Evolutionary conservation across 208 protist species (phyloP).

Genomic region (Leishmania aethiopica): DNA sequence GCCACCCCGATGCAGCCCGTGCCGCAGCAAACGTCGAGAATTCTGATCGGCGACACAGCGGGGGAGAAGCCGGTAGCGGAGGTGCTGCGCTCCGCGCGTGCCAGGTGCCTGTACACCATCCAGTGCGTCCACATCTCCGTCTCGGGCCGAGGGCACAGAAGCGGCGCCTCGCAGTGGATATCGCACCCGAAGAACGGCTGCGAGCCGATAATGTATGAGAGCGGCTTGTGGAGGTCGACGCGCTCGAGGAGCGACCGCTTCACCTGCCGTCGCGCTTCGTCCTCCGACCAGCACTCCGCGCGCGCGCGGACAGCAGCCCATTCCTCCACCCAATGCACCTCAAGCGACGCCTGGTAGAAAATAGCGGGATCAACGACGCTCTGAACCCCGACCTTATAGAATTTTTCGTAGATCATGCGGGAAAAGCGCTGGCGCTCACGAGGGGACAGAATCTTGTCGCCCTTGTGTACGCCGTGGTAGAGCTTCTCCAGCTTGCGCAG

Average conservation of each 20-base stretch:
- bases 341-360: conserved; percentile 72
- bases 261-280: conserved; percentile 50
- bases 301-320: conserved; percentile 43
- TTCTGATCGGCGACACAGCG: conserved; percentile 14
- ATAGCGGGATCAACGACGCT: conserved; percentile 48
- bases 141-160: conserved; percentile 84
- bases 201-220: conserved; percentile 86
- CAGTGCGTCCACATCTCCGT: conserved; percentile 92
- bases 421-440: conserved; percentile 42
- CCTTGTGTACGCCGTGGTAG: conserved; percentile 12
- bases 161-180: conserved; percentile 64
- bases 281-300: neutral
- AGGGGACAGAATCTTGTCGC: conserved; percentile 31
- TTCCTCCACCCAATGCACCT: conserved; percentile 81
- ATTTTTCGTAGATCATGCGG: conserved; percentile 63
- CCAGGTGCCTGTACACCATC: conserved; percentile 57
- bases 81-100: conserved; percentile 2
- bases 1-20: conserved; percentile 90
- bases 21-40: conserved; percentile 89
- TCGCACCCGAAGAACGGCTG: conserved; percentile 89
- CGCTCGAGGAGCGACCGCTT: conserved; percentile 80
- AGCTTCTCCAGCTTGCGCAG: conserved; percentile 27
- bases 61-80: neutral
- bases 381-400: conserved; percentile 50
- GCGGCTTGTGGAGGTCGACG: conserved; percentile 80